Conservation (phyloP, 177 flowering plant genomes). For the Vitis hybrid region DNA sequence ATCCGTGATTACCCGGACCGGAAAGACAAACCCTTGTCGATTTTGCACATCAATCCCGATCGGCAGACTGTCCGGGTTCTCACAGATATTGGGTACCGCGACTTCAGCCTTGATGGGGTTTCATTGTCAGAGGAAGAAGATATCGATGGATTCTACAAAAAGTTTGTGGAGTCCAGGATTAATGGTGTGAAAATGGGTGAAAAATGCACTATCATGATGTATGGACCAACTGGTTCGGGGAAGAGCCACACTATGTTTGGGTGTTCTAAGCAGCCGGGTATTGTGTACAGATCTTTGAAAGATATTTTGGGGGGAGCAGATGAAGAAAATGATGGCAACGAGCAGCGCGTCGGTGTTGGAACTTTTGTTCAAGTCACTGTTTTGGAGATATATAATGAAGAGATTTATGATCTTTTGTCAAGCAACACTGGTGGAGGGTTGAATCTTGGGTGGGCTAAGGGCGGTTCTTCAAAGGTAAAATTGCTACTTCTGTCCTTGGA, state of each 20-base stretch:
- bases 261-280: constrained; percentile 79
- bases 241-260: constrained; percentile 99
- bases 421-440: constrained; percentile 61
- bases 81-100: constrained; percentile 85
- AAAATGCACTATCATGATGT: constrained; percentile 95
- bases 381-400: constrained; percentile 94
- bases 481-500: not conserved
- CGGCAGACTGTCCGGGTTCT: constrained; percentile 46
- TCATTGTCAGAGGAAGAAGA: constrained; percentile 85
- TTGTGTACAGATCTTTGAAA: constrained; percentile 75
- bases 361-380: constrained; percentile 86
- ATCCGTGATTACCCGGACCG: constrained; percentile 69
- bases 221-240: constrained; percentile 95
- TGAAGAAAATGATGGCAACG: constrained; percentile 27
- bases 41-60: constrained; percentile 53
- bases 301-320: constrained; percentile 67
- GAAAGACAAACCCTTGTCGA: constrained; percentile 50
- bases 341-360: constrained; percentile 29
- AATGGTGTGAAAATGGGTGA: constrained; percentile 77
- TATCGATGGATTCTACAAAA: constrained; percentile 75
- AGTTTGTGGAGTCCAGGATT: constrained; percentile 74
- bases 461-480: constrained; percentile 77
- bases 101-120: constrained; percentile 88
- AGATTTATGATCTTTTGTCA: constrained; percentile 86
- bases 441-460: constrained; percentile 70